Conservation (phyloP, 2,329 filamentous ascomycete genomes). For the Venturia oleaginea region DNA sequence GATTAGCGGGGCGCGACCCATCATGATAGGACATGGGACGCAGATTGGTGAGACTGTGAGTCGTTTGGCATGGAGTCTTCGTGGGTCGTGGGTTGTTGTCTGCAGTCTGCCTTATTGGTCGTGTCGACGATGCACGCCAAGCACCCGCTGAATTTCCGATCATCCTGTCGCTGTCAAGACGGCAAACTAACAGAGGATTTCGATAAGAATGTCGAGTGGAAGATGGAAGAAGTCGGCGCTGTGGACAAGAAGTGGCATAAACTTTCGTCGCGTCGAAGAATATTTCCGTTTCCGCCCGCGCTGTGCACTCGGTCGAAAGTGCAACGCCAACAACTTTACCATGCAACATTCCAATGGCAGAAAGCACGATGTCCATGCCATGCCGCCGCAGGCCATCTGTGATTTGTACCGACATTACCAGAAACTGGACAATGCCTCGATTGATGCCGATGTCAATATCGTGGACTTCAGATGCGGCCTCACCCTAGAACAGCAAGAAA, state of each 20-base stretch:
- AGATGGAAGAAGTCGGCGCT: not conserved
- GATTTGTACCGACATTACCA: slow-evolving; percentile 7
- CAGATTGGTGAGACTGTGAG: no score
- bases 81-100: no score
- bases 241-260: not conserved
- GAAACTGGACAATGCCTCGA: slow-evolving; percentile 2
- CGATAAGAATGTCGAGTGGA: not conserved
- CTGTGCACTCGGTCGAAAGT: not conserved
- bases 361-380: slow-evolving; percentile 12
- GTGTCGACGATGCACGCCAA: no score
- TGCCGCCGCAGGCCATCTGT: slow-evolving; percentile 8
- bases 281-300: not conserved
- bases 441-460: slow-evolving; percentile 10
- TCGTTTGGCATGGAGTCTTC: no score
- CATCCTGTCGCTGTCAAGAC: no score
- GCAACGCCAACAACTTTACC: not conserved
- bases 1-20: no score
- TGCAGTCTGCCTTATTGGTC: no score
- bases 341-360: slow-evolving; percentile 4
- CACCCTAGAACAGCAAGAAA: slow-evolving; percentile 1
- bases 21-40: no score
- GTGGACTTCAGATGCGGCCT: slow-evolving; percentile 13
- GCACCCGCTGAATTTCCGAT: no score
- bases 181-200: not conserved
- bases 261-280: not conserved